Conservation (phyloP, 306 rosid species). For the Castanea sativa region DNA sequence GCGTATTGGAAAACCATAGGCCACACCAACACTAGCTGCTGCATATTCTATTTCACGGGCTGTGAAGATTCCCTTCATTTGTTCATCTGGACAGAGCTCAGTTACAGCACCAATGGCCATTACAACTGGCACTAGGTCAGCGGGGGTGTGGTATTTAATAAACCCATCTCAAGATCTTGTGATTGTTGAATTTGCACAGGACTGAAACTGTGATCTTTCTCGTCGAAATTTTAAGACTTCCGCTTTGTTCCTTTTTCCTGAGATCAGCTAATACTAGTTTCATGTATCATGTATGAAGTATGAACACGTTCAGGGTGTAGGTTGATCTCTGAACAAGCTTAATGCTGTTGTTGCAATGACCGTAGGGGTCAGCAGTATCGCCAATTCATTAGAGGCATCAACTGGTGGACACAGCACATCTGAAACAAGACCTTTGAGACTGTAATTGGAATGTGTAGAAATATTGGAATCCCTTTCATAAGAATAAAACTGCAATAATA, state of each 20-base stretch:
- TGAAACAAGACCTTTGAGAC: constrained; percentile 36
- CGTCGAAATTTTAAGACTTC: constrained; percentile 2
- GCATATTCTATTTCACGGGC: constrained; percentile 88
- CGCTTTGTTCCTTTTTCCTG: not conserved
- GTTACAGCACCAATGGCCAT: constrained; percentile 95
- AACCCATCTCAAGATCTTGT: not conserved
- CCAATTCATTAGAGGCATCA: constrained; percentile 54
- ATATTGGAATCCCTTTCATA: too few species aligned
- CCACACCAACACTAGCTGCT: constrained; percentile 88
- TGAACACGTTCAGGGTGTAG: constrained; percentile 58
- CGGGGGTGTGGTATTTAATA: constrained; percentile 66
- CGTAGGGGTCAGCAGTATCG: constrained; percentile 81
- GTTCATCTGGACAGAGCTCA: constrained; percentile 76
- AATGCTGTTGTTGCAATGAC: constrained; percentile 87
- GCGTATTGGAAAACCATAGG: constrained; percentile 39
- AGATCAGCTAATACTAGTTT: not conserved
- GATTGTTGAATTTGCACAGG: too few species aligned
- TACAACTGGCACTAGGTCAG: constrained; percentile 88
- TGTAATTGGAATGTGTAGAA: not conserved
- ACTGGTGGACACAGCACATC: constrained; percentile 19
- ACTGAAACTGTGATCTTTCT: too few species aligned
- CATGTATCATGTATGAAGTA: constrained; percentile 2
- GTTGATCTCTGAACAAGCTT: constrained; percentile 83
- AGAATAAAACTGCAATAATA: not conserved
- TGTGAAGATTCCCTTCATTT: constrained; percentile 50